These are phyloP conservation scores for Rhododendron vialii DNA, from an alignment of 148 eudicot genomes.

Conservation along the genomic window DNA sequence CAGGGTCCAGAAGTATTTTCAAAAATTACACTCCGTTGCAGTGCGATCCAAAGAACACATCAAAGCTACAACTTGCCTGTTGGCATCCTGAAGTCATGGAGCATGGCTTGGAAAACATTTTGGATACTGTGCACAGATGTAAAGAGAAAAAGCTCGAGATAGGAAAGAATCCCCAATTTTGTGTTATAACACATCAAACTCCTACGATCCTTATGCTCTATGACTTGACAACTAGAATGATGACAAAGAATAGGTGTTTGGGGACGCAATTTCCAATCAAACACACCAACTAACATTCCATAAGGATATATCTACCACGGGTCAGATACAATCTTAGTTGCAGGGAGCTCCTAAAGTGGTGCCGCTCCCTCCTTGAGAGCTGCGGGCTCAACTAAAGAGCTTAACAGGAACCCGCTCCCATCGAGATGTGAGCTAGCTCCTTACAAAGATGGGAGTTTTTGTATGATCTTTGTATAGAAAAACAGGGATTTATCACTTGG, in stretches of 20 bases:
- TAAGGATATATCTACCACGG: background rate
- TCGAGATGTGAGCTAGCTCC: background rate
- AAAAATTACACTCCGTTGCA: background rate
- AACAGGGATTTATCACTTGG: no score
- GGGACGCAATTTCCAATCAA: background rate
- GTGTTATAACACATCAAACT: background rate
- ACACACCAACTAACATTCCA: background rate
- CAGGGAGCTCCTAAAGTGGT: background rate
- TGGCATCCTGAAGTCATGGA: background rate
- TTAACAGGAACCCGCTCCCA: background rate
- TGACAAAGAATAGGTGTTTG: background rate
- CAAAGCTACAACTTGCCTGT: background rate
- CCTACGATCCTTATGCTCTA: background rate
- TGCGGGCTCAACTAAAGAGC: background rate
- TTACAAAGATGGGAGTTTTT: background rate
- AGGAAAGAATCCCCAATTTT: background rate
- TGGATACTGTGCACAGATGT: background rate
- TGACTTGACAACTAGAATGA: background rate
- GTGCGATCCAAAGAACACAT: background rate
- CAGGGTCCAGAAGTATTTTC: background rate
- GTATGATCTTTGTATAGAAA: no score
- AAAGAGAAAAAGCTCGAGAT: no score
- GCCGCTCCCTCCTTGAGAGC: background rate
- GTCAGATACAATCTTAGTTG: background rate
- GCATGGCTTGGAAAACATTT: background rate